Evolutionary conservation across 495 filamentous ascomycete genomes (phyloP), one percentile per base, ranked within the genome.

Genomic region (Rostrohypoxylon terebratum): DNA sequence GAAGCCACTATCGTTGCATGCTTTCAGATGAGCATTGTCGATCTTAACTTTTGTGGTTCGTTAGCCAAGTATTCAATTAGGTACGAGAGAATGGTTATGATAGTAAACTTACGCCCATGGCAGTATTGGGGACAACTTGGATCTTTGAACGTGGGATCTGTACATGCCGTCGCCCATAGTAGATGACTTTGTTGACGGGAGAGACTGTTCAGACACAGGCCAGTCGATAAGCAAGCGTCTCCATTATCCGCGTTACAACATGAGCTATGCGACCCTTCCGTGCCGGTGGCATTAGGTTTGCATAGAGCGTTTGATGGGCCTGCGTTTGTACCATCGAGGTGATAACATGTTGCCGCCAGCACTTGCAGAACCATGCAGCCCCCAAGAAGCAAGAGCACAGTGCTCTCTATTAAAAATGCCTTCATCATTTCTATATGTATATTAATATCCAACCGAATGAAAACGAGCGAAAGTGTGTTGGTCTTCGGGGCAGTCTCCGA

Each of bases 151-250:
- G 72, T 75, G 1, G 76, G 59, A 59, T 79, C 76, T 13, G 77
- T 79, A 55, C 77, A 78, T 23, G 69, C 77, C 16, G 77, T 72
- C 0, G 73, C 40, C 74, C 75, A 78, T 38, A 79, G 73, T 3
- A 77, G 25, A 33, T 74, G 65, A 60, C 77, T 78, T 51, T 78
- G 74, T 21, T 68, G 62, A 3, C 66, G 54, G 16, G 77, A 69
- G 36, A 63, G 25, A 18, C 67, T 75, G n/a, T 77, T 77, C 18
- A 71, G 68, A 54, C 76, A 79, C 38, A 78, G 68, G 1, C 76
- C 77, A 14, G 72, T 75, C n/a, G 77, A 78, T 18, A 79, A 74
- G 44, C 77, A 79, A 0, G 76, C 77, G 34, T 79, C 77, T 47
- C 66, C 70, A 50, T 76, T 75, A 23, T 66, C 67, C 34, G 59